Conservation (phyloP, 2,329 filamentous ascomycete genomes). For the Dactylonectria estremocensis region DNA sequence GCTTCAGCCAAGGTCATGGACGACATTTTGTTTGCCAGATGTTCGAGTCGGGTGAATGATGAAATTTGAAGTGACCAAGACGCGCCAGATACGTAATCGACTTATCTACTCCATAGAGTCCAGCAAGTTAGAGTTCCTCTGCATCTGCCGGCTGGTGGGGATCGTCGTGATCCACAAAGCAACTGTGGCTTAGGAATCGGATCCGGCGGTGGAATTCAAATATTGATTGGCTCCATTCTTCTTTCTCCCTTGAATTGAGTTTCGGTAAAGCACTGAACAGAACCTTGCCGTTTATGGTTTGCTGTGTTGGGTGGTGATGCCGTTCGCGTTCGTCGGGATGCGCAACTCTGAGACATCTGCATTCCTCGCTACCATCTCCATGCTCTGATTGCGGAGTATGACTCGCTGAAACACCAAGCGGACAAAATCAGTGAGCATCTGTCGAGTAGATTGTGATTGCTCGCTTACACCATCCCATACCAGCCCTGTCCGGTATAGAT, state of each 20-base stretch:
- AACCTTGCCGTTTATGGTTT: not conserved
- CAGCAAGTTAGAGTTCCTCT: not conserved
- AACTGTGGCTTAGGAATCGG: not conserved
- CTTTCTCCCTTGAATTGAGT: not conserved
- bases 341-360: not conserved
- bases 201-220: not conserved
- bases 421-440: no score
- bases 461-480: no score
- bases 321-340: not conserved
- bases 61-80: no score
- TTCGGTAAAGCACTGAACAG: not conserved
- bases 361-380: conserved; percentile 1
- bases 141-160: not conserved
- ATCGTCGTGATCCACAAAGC: not conserved
- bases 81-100: no score
- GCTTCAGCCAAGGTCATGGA: not conserved
- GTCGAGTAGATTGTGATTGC: no score
- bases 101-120: not conserved
- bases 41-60: no score
- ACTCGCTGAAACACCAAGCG: no score
- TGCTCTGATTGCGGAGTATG: not conserved
- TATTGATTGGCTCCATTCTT: not conserved
- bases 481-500: no score
- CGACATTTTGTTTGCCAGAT: not conserved
- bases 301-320: not conserved